Evolutionary conservation across 176 grass and related monocot genomes (phyloP), one percentile per base, ranked within the genome.

Genomic region (Hyparrhenia diplandra): DNA sequence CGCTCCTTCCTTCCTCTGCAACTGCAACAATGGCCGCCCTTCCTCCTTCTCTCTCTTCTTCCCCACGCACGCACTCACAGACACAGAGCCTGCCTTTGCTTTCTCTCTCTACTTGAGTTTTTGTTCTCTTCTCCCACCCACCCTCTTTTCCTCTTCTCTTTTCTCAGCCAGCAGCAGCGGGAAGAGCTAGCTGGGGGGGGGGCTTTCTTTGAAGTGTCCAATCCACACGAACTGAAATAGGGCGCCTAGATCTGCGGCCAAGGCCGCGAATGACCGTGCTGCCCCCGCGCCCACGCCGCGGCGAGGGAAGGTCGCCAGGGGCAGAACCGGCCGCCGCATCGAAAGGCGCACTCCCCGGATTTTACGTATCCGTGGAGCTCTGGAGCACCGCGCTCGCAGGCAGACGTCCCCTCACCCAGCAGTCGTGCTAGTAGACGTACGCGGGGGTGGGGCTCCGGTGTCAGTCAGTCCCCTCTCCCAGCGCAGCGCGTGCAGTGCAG

Each of bases 161-260:
- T 23, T 27, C 25, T 18, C 42, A 60, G 57, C 57, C n/a, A n/a
- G n/a, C n/a, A n/a, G n/a, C n/a, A n/a, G n/a, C n/a, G n/a, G n/a
- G n/a, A n/a, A n/a, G n/a, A n/a, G n/a, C n/a, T n/a, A n/a, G n/a
- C n/a, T n/a, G n/a, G n/a, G n/a, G n/a, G 69, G 8, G 55, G 21
- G 29, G 71, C 69, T 67, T 81, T n/a, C n/a, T 80, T 75, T 80
- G 8, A 81, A 82, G 31, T 18, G 81, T 90, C 89, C 68, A 87
- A 80, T 90, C 89, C 73, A 84, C 80, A 87, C 76, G 85, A 64
- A 75, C 40, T 37, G 60, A 90, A 87, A 87, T 90, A 87, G 88
- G 42, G 64, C 64, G 77, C 71, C 87, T 89, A 89, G 83, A 89
- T 78, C 78, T 82, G 59, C 25, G 59, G 25, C 25, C 47, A 2